Conservation (phyloP, 2,329 filamentous ascomycete species). For the Botrytis hyacinthi region DNA sequence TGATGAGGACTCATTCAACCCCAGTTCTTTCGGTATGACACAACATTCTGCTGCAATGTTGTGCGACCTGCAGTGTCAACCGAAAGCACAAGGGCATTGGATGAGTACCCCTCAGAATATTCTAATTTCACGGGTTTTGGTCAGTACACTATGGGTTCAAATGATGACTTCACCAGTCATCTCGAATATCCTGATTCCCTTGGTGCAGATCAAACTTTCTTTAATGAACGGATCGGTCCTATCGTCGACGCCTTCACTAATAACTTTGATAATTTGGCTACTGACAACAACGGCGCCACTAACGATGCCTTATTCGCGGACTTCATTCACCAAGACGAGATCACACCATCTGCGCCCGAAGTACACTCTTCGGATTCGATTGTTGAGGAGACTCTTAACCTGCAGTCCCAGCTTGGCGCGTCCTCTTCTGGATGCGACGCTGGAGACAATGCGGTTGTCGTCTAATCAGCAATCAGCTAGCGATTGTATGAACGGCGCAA, state of each 20-base stretch:
- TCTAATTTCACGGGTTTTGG: slow-evolving; percentile 50
- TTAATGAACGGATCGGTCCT: slow-evolving; percentile 75
- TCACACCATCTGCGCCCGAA: slow-evolving; percentile 36
- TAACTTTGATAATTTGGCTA: slow-evolving; percentile 66
- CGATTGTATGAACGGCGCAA: slow-evolving; percentile 37
- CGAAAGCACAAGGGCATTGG: slow-evolving; percentile 52
- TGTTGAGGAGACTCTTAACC: slow-evolving; percentile 57
- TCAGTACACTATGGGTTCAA: slow-evolving; percentile 65
- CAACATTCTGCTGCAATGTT: slow-evolving; percentile 99
- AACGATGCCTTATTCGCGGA: slow-evolving; percentile 52
- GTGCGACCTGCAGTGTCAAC: slow-evolving; percentile 99
- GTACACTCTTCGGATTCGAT: slow-evolving; percentile 39
- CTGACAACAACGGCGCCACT: slow-evolving; percentile 56
- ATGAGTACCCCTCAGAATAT: slow-evolving; percentile 42
- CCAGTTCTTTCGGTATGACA: slow-evolving; percentile 75
- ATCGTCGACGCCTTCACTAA: slow-evolving; percentile 63
- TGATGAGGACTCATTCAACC: slow-evolving; percentile 43
- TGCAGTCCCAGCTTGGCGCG: slow-evolving; percentile 72
- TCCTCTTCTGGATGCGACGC: slow-evolving; percentile 71
- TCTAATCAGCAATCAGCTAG: slow-evolving; percentile 47
- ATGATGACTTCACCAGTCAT: slow-evolving; percentile 51
- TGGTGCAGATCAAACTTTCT: slow-evolving; percentile 72
- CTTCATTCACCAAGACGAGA: slow-evolving; percentile 51
- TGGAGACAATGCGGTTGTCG: slow-evolving; percentile 69
- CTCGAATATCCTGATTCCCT: slow-evolving; percentile 65